Conservation (phyloP, 2,329 filamentous ascomycete species). For the Dactylellina sp. region DNA sequence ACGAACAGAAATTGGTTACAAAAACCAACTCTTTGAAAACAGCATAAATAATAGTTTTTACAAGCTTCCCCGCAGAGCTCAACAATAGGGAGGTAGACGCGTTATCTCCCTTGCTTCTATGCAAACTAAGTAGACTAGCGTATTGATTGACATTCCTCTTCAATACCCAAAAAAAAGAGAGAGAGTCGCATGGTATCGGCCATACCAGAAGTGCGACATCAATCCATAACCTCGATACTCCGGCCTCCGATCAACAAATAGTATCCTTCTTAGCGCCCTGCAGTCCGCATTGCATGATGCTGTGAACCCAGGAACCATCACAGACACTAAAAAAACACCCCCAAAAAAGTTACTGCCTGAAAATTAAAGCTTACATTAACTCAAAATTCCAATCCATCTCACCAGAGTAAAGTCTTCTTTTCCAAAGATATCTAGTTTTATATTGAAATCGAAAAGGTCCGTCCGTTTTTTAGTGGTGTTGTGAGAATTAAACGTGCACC, state of each 20-base stretch:
- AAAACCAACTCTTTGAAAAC: neutral
- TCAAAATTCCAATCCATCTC: too few relatives aligned
- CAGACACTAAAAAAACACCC: conserved; percentile 1
- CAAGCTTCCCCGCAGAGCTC: conserved; percentile 51
- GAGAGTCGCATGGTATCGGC: conserved; percentile 1
- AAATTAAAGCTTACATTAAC: too few relatives aligned
- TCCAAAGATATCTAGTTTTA: too few relatives aligned
- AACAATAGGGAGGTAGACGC: neutral
- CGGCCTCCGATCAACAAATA: neutral
- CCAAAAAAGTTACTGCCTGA: too few relatives aligned
- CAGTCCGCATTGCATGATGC: conserved; percentile 33
- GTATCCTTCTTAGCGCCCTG: too few relatives aligned
- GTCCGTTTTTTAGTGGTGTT: conserved; percentile 6
- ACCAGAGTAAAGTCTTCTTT: too few relatives aligned
- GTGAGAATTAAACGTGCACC: neutral
- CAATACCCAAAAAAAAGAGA: neutral
- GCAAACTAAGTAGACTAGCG: neutral
- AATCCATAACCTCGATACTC: neutral
- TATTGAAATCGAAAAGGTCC: too few relatives aligned
- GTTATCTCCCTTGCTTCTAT: conserved; percentile 6
- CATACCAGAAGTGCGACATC: conserved; percentile 9
- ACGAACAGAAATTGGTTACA: conserved; percentile 43
- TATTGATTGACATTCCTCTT: conserved; percentile 16
- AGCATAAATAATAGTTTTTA: neutral
- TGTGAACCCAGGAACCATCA: conserved; percentile 31